Percentiles rank a stretch among this genome's conserved stretches.
Evolutionary conservation across 108 stramenopile species (phyloP).

Genomic region (Schizochytrium sp.): DNA sequence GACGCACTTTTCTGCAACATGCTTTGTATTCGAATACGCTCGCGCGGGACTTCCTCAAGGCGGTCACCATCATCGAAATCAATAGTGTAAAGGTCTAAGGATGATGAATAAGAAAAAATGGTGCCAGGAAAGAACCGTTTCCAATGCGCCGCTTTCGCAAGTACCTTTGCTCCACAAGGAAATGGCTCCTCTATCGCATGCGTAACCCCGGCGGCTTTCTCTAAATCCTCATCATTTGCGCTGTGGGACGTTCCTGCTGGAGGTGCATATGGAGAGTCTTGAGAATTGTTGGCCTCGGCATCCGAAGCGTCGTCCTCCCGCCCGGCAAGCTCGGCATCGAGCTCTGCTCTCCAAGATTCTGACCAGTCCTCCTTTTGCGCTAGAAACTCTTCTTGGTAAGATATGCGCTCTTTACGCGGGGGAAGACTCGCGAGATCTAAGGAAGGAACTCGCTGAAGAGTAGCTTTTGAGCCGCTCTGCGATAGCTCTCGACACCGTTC

Average conservation of each 20-base stretch:
- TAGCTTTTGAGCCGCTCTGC: neutral
- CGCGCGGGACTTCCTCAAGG: neutral
- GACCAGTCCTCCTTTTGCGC: conserved; percentile 3
- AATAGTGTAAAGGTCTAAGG: neutral
- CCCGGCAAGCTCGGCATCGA: conserved; percentile 1
- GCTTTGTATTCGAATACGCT: neutral
- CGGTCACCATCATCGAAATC: conserved; percentile 44
- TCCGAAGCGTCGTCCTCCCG: neutral
- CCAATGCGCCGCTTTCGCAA: conserved; percentile 28
- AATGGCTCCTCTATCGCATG: neutral
- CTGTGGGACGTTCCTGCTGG: neutral
- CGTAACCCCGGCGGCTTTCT: neutral
- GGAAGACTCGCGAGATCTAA: conserved; percentile 47
- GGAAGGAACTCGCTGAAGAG: conserved; percentile 24
- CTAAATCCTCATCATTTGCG: too few species aligned
- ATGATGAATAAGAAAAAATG: conserved; percentile 4
- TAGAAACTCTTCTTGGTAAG: conserved; percentile 52
- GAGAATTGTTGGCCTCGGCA: neutral
- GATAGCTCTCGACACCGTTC: neutral
- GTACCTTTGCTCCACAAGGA: neutral
- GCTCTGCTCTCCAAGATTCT: conserved; percentile 47
- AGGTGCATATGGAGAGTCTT: neutral
- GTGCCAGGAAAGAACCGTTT: conserved; percentile 44
- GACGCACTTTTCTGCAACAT: neutral
- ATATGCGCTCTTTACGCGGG: conserved; percentile 18